Conservation (phyloP, 768 basidiomycete species). For the Neoboletus subvelutipes region DNA sequence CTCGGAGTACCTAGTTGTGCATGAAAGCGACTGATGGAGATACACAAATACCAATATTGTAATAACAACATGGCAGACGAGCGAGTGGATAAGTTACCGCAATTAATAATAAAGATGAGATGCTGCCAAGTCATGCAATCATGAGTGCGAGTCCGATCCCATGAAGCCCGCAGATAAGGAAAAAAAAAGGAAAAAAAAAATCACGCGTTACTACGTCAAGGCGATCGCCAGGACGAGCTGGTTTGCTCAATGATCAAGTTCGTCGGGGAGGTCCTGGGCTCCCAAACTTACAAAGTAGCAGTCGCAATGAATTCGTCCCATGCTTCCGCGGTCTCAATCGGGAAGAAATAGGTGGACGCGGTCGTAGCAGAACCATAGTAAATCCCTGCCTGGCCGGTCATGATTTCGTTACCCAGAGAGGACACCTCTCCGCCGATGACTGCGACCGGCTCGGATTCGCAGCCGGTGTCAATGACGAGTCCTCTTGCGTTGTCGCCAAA, state of each 20-base stretch:
- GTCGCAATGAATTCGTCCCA: constrained; percentile 54
- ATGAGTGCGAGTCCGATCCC: constrained; percentile 4
- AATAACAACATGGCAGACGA: not conserved
- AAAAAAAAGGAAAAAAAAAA: not conserved
- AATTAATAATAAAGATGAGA: constrained; percentile 2
- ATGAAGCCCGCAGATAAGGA: not conserved
- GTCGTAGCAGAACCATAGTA: constrained; percentile 52
- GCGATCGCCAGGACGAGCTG: not conserved
- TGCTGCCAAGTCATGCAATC: not conserved
- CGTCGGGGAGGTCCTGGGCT: not conserved
- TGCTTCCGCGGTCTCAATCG: constrained; percentile 52
- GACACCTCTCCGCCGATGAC: constrained; percentile 54
- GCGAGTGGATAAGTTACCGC: not conserved
- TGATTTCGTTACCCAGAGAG: constrained; percentile 42
- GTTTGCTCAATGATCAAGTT: not conserved
- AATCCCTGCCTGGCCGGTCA: constrained; percentile 58
- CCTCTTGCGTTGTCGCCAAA: constrained; percentile 63
- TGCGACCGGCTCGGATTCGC: constrained; percentile 22
- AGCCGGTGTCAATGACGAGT: constrained; percentile 39
- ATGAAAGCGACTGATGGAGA: not conserved
- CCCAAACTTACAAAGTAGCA: constrained; percentile 22
- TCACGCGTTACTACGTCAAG: not conserved
- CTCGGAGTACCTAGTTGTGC: not conserved
- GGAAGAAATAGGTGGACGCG: constrained; percentile 53
- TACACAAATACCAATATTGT: not conserved